phyloP scores from a whole-genome alignment of 371 early-diverging fungal genomes.

The Haplosporangium sp. region DNA sequence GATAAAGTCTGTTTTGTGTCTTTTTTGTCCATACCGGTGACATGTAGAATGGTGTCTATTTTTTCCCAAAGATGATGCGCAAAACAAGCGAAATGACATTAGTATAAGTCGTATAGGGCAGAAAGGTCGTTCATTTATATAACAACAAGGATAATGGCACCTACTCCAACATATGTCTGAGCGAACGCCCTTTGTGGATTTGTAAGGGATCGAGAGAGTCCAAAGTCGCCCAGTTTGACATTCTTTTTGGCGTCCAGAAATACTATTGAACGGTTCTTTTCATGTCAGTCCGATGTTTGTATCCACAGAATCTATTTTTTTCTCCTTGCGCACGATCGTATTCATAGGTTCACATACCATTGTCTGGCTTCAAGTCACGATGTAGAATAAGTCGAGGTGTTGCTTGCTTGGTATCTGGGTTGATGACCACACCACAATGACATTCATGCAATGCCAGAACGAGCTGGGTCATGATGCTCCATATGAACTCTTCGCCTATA shows the following conservation, averaged over 20 bases:
- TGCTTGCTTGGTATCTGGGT: constrained; percentile 21
- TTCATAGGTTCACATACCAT: constrained; percentile 55
- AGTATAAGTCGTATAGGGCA: too few relatives aligned
- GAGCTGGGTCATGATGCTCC: constrained; percentile 70
- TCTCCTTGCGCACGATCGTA: background rate
- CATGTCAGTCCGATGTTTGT: background rate
- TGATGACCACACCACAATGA: constrained; percentile 58
- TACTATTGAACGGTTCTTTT: constrained; percentile 35
- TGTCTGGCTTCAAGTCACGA: constrained; percentile 80
- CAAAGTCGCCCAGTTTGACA: constrained; percentile 81
- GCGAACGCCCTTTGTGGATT: constrained; percentile 69
- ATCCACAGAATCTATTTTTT: background rate
- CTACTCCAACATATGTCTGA: constrained; percentile 75
- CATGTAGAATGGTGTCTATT: constrained; percentile 82
- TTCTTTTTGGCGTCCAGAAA: constrained; percentile 70
- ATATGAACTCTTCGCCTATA: constrained; percentile 70
- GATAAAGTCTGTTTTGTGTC: background rate
- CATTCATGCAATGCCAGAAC: constrained; percentile 73
- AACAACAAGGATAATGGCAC: background rate
- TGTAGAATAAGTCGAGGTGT: constrained; percentile 53
- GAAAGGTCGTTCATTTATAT: too few relatives aligned
- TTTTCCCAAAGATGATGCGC: background rate
- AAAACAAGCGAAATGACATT: background rate
- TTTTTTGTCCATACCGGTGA: constrained; percentile 64
- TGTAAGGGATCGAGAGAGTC: constrained; percentile 67